Base-by-base conservation (phyloP, 352 stramenopile species). In the Blastocystis sp. region DNA sequence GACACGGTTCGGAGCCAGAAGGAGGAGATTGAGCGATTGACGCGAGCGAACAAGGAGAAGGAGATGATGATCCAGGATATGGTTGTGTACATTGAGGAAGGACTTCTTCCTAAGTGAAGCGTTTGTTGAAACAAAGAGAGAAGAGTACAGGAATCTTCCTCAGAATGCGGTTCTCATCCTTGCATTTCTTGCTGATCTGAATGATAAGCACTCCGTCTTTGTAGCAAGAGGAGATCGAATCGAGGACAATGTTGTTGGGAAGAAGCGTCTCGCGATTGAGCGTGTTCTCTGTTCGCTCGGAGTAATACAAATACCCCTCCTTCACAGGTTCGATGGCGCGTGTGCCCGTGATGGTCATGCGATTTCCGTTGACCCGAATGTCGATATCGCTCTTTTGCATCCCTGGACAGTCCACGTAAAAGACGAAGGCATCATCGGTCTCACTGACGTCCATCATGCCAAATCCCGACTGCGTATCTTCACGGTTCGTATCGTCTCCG, bases 391-490 rank as follows among this genome's bases (percentile, higher is more conserved):
- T 29, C 32, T 73, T 73, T 6, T 51, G 42, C 21, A 73, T 24
- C 46, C 61, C 61, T 24, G 61, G 61, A 73, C n/a, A 32, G 29
- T 73, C 61, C 14, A 73, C n/a, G 44, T 73, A 73, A 14, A 73
- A 8, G 21, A 73, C 46, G 46, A 73, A 73, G 4, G 18, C 18
- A n/a, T 73, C 29, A 27, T 73, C 61, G 18, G 42, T 40, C 18
- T 73, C 61, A 40, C 32, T 73, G 21, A 73, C 21, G 29, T 73
- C 61, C 44, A 73, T 53, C 29, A 73, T 21, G 14, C 61, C 61
- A 51, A 48, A 73, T 36, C 18, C 44, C 38, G 18, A 29, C 2
- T 51, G 6, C 18, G 24, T 18, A 73, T 73, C 29, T 44, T 2
- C 24, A 11, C 6, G 24, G 38, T 38, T 24, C 32, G 29, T 21